phyloP scores from a whole-genome alignment of 2,329 filamentous ascomycete species.

The Lojkania enalia region DNA sequence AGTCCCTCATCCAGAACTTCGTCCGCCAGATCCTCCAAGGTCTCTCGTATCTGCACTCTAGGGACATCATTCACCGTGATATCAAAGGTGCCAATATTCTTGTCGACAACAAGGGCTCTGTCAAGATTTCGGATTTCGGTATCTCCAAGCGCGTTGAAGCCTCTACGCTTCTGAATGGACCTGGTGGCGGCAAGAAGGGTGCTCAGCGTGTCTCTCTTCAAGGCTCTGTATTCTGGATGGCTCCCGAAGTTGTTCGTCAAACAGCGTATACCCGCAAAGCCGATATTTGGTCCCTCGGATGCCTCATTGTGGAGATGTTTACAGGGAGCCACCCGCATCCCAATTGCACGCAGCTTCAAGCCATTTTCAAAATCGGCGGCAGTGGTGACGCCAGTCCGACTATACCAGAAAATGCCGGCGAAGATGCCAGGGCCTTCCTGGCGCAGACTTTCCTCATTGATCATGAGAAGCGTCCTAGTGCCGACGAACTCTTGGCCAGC shows the following conservation, averaged over 20 bases:
- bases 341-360: conserved; percentile 94
- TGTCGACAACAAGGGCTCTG: conserved; percentile 97
- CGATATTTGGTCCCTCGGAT: conserved; percentile 97
- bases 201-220: conserved; percentile 78
- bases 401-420: conserved; percentile 82
- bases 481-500: conserved; percentile 84
- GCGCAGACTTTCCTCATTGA: conserved; percentile 93
- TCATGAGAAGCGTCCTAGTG: conserved; percentile 86
- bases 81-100: conserved; percentile 99
- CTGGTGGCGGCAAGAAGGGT: conserved; percentile 52
- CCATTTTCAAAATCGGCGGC: conserved; percentile 94
- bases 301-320: conserved; percentile 98
- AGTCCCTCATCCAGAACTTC: conserved; percentile 93
- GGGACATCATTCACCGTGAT: conserved; percentile 96
- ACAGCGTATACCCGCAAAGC: conserved; percentile 98
- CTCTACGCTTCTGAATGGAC: conserved; percentile 69
- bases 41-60: conserved; percentile 87
- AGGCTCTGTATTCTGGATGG: conserved; percentile 99
- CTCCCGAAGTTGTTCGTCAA: conserved; percentile 96
- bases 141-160: conserved; percentile 98
- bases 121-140: conserved; percentile 99
- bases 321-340: conserved; percentile 95
- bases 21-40: conserved; percentile 93
- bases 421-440: conserved; percentile 82
- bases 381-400: conserved; percentile 84